Base-by-base conservation (phyloP, 2,329 filamentous ascomycete species). In the Botrytis fragariae region DNA sequence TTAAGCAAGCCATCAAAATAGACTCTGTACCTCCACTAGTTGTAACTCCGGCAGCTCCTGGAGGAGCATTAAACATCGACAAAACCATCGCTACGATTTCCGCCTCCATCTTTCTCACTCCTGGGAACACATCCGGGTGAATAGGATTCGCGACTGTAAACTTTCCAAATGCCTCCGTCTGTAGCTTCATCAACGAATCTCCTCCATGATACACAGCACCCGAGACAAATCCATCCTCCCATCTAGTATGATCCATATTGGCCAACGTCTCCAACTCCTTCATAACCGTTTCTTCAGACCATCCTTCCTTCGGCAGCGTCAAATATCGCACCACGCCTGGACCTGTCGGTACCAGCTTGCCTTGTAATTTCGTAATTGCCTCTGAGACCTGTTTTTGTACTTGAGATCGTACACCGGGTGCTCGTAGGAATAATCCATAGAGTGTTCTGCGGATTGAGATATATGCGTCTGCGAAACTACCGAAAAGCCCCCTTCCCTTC, bases 51-150 rank as follows among this genome's bases (percentile, higher is more conserved):
- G 93, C 95, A 44, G 91, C 93, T 72, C 90, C 91, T n/a, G 90
- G 85, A 4, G 96, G 96, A 14, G 92, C 94, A 82, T 97, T 93
- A 86, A 98, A 99, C 82, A 99, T 85, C 62, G 89, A 88, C 75
- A 97, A 85, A 44, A 97, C 94, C 95, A 99, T 99, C 77, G 95
- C 92, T 70, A 99, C 96, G 75, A 99, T 86, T 85, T 99, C 96
- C 62, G 96, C 95, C 85, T 99, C 96, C 96, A 99, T 99, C 88
- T 99, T 99, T 79, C 96, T 88, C 70, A 99, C 95, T 42, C 95
- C 96, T 25, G 96, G 96, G 84, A 99, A 99, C 61, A 99, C 95
- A 84, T 99, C 96, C 10, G 96, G 96, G 82, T 99, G 96, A 78
- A 99, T 96, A 4, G 96, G 96, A 82, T 99, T 99, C 57, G 94